A percentile compares a stretch with the other conserved stretches of the same genome.
Conservation (phyloP, 129 eudicot species). For the Deinandra increscens region DNA sequence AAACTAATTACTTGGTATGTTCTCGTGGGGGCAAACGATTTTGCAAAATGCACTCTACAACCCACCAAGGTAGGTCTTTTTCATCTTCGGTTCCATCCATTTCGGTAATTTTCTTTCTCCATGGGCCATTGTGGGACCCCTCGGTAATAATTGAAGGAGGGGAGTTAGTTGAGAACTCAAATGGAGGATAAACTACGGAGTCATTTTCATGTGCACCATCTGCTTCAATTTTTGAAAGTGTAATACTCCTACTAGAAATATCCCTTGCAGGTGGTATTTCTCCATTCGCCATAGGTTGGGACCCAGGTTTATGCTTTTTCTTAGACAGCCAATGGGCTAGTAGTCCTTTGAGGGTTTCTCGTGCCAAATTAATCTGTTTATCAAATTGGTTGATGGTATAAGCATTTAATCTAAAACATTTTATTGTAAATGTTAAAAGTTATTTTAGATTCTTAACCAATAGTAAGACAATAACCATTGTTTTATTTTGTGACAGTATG, state of each 20-base stretch:
- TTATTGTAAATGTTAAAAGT: neutral
- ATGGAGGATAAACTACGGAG: conserved; percentile 78
- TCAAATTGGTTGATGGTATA: conserved; percentile 12
- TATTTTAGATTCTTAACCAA: neutral
- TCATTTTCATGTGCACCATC: conserved; percentile 81
- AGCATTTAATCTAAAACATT: neutral
- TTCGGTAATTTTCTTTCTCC: conserved; percentile 92
- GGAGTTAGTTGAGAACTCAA: conserved; percentile 71
- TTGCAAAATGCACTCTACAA: conserved; percentile 75
- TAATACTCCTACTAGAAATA: conserved; percentile 48
- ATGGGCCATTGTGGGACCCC: conserved; percentile 90
- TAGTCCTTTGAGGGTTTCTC: conserved; percentile 95
- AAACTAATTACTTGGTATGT: conserved; percentile 87
- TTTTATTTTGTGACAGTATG: neutral
- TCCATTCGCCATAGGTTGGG: conserved; percentile 52
- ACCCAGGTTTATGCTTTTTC: conserved; percentile 73
- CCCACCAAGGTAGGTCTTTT: conserved; percentile 95
- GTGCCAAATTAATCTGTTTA: conserved; percentile 83
- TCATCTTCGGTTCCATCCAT: conserved; percentile 93
- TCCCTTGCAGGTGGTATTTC: conserved; percentile 60
- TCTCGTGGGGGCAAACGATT: conserved; percentile 97
- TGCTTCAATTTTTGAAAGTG: conserved; percentile 70
- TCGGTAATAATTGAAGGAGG: conserved; percentile 98
- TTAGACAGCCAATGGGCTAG: conserved; percentile 80
- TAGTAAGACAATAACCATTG: neutral